Evolutionary conservation across 2,329 filamentous ascomycete genomes (phyloP), one percentile per base, ranked within the genome.

Genomic region (Parastagonospora avenae): DNA sequence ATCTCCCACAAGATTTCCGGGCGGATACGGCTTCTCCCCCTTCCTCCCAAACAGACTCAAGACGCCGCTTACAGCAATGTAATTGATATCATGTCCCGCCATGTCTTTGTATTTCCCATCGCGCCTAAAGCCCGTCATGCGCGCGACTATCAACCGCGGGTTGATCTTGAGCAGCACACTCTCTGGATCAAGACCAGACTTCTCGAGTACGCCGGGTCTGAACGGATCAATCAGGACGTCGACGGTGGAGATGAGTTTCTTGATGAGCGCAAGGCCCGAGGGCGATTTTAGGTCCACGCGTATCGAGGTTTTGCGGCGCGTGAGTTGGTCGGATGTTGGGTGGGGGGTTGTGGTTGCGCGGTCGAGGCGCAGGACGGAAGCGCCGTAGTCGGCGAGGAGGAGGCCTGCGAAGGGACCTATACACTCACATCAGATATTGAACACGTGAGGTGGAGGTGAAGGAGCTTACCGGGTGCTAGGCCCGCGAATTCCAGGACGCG

Each of bases 51-150:
- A 82, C 74, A 96, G 79, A 0, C 82, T 82, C 27, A 97, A 76
- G 1, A 89, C 87, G 0, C 93, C 93, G 0, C 88, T 89, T 0
- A 96, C 90, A 42, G 92, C 91, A 36, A 97, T 87, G 74, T 97
- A 97, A 70, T 97, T 97, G 73, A 97, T 96, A 71, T 97, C 92
- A 70, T 97, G 92, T 5, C 92, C 92, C 0, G 92, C 92, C 92
- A 96, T 97, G 65, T 82, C 77, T 41, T 83, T 84, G 75, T 96
- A 97, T 64, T 85, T 87, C 0, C 92, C 93, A 74, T 95, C 91
- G 33, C 92, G 82, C 10, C 93, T 82, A 74, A 97, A 97, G 0
- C 93, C 93, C 2, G 92, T 94, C 83, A 97, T 88, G 35, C 93
- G 87, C 7, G 84, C 91, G 49, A 96, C 86, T 46, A 97, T 85